Evolutionary conservation across 2,329 filamentous ascomycete species (phyloP), one percentile per base, ranked within the genome.

Genomic region (Fusarium virguliforme): DNA sequence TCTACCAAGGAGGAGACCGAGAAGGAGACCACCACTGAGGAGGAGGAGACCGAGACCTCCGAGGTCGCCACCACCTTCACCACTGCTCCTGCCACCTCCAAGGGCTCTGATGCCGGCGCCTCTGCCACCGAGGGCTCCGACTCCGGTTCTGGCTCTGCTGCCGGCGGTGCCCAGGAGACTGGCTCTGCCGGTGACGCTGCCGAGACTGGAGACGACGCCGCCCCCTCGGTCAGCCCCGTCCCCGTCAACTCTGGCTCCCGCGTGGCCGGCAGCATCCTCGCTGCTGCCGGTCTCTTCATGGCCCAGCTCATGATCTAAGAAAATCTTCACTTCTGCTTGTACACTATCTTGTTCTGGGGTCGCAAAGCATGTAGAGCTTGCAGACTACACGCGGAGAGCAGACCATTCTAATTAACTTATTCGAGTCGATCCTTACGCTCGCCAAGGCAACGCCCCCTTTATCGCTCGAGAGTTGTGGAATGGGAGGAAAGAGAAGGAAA

Each of bases 221-320:
- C 59, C 53, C 65, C 69, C 53, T 68, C 69, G 55, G 53, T 68
- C 64, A 72, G 62, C 34, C 71, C 73, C 13, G 68, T 75, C 24
- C 64, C 76, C n/a, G 64, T 67, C 61, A 77, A 61, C 62, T 74
- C 75, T 57, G 78, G 78, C 56, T 59, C 74, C 60, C 76, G 74
- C 62, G 65, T 74, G 64, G 66, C 77, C 35, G 75, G 75, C 61
- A 75, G 70, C 74, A 62, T 74, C 50, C 58, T 76, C 53, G 61
- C 76, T 59, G 79, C 75, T 34, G 78, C 70, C 13, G 78, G 74
- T 54, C 64, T 76, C 60, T 58, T 78, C 24, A 26, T 78, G 32
- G 78, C 77, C 41, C 79, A 79, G 74, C 69, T 80, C 53, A 65
- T 81, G 55, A 74, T 76, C 67, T 80, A 75, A 71, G 18, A 18